Evolutionary conservation across 257 asterid species (phyloP).

Genomic region (Solanum tarapatanum): DNA sequence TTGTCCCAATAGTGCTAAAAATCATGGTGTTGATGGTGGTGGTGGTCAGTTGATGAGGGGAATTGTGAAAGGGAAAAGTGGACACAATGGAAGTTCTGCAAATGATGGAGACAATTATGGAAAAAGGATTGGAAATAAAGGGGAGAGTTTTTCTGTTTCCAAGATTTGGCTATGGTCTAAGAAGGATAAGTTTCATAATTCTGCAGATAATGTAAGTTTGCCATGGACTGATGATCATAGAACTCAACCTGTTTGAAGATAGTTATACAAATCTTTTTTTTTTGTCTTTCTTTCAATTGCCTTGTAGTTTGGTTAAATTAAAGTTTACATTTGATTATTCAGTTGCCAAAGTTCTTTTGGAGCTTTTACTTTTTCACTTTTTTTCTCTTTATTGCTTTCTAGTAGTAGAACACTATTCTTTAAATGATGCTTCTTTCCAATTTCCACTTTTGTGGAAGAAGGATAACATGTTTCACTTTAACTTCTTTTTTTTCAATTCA

Average conservation of each 20-base stretch:
- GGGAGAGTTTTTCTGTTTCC: conserved; percentile 96
- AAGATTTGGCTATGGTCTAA: conserved; percentile 97
- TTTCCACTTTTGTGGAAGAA: conserved; percentile 24
- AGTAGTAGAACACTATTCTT: conserved; percentile 16
- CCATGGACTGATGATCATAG: conserved; percentile 25
- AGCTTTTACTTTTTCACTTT: conserved; percentile 15
- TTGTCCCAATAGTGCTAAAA: conserved; percentile 22
- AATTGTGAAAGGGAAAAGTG: conserved; percentile 22
- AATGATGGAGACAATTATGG: conserved; percentile 38
- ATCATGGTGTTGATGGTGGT: conserved; percentile 8
- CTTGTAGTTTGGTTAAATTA: not conserved
- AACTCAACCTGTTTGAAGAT: conserved; percentile 3
- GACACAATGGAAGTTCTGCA: conserved; percentile 41
- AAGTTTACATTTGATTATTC: conserved; percentile 1
- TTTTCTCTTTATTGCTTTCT: conserved; percentile 17
- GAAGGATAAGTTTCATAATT: conserved; percentile 50
- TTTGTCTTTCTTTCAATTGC: not conserved
- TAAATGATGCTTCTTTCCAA: conserved; percentile 33
- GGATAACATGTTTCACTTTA: conserved; percentile 12
- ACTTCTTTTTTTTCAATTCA: conserved; percentile 20
- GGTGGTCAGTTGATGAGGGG: conserved; percentile 10
- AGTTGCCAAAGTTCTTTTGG: conserved; percentile 2
- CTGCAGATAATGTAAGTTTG: conserved; percentile 24
- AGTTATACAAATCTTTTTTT: not conserved
- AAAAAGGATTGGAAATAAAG: conserved; percentile 68